A percentile compares a stretch with the other conserved stretches of the same genome.
phyloP scores from a whole-genome alignment of 2,329 filamentous ascomycete genomes.

The Fusarium sp. region DNA sequence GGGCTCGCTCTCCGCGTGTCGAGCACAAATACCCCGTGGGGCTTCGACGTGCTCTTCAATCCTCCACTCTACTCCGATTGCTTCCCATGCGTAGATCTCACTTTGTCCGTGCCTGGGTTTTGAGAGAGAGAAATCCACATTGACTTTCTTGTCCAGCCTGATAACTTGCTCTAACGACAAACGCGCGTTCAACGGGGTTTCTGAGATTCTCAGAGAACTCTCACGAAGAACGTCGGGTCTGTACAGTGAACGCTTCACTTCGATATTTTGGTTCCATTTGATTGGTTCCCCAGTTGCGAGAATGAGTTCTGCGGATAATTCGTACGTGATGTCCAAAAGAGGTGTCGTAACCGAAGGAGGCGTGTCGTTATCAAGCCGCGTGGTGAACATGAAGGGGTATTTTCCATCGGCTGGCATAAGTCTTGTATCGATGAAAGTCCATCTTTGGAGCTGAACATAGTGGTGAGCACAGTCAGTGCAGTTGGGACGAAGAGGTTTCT shows the following conservation, averaged over 20 bases:
- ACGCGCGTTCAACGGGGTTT: neutral
- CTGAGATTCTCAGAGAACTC: neutral
- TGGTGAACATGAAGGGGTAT: neutral
- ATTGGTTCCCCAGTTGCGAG: neutral
- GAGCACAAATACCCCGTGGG: neutral
- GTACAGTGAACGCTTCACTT: neutral
- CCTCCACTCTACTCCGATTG: neutral
- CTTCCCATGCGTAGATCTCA: neutral
- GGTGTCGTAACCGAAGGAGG: neutral
- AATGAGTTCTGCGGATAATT: neutral
- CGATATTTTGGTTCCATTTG: neutral
- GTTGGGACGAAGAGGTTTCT: neutral
- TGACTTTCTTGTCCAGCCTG: neutral
- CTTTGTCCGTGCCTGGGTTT: neutral
- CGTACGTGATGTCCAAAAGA: neutral
- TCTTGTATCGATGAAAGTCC: neutral
- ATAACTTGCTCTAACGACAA: neutral
- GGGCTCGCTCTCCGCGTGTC: neutral
- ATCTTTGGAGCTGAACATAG: neutral
- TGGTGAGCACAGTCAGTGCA: neutral
- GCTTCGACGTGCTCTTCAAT: neutral
- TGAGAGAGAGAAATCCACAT: neutral
- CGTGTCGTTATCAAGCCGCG: neutral
- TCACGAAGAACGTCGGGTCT: neutral
- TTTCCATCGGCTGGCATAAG: rapidly evolving